Conservation (phyloP, 2,329 filamentous ascomycete genomes). For the Fragosphaeria purpurea region DNA sequence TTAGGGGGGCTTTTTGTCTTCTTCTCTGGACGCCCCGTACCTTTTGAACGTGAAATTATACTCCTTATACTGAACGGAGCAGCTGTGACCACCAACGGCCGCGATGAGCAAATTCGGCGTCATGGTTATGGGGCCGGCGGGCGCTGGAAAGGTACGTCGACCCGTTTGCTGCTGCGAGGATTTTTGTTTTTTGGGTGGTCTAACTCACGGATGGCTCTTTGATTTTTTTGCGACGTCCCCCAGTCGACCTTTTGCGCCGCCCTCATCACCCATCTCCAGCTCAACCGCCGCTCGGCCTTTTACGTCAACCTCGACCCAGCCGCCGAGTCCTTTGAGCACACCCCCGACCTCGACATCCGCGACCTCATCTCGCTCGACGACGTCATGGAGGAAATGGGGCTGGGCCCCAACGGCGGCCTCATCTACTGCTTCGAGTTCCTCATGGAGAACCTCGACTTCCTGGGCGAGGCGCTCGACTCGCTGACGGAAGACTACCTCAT, state of each 20-base stretch:
- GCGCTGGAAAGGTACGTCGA: conserved; percentile 69
- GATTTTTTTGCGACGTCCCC: neutral
- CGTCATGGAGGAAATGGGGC: conserved; percentile 89
- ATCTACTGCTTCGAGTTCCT: conserved; percentile 97
- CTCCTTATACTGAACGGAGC: too few relatives aligned
- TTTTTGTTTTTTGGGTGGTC: too few relatives aligned
- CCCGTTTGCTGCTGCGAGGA: neutral
- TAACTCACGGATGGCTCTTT: neutral
- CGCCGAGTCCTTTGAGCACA: conserved; percentile 83
- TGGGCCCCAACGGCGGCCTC: conserved; percentile 84
- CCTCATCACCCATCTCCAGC: conserved; percentile 84
- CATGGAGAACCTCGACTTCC: conserved; percentile 86
- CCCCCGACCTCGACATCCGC: conserved; percentile 90
- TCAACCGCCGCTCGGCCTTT: conserved; percentile 86
- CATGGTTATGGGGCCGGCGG: conserved; percentile 92
- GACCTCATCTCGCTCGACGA: conserved; percentile 88
- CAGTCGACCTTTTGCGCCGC: conserved; percentile 89
- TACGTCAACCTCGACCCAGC: conserved; percentile 98
- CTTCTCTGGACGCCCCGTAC: too few relatives aligned
- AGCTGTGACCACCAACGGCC: conserved; percentile 1
- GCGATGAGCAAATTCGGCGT: conserved; percentile 89
- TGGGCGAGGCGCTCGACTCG: conserved; percentile 73
- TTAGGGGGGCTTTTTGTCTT: too few relatives aligned
- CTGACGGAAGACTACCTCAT: conserved; percentile 93
- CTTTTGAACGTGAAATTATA: too few relatives aligned